Base-by-base conservation (phyloP, 2,329 filamentous ascomycete species). In the Sordariomycetes sp. region DNA sequence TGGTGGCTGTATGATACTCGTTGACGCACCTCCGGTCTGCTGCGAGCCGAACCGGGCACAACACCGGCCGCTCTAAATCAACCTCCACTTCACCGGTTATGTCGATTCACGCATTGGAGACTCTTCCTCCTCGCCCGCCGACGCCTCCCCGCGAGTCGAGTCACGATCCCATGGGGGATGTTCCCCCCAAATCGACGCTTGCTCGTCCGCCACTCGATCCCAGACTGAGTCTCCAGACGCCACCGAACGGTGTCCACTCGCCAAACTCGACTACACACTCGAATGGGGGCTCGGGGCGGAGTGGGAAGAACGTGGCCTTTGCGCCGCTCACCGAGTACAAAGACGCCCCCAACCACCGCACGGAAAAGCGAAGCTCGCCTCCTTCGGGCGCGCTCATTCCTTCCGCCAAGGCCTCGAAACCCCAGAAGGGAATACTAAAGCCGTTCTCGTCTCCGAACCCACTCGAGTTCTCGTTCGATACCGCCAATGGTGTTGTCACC, bases 341-440 rank as follows among this genome's bases (percentile, higher is more conserved):
- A 62, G 79, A 82, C 15, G 68, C 79, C 2, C 74, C 77, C 0
- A 67, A 73, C 10, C 78, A 76, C 60, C 68, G 74, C 59, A 67
- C 68, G 17, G 67, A 67, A 59, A 72, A 68, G 28, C 62, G 65
- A 45, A 63, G 66, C 61, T 69, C 52, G 10, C 52, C 69, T 59
- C 66, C 72, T 35, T 71, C 75, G 50, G 70, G 76, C 36, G 59
- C 72, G 58, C 67, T 76, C 59, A 64, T 67, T 59, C 63, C 73
- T 61, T 66, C 74, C 59, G 66, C 73, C 58, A 59, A 68, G 59
- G 61, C 70, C 59, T 65, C 72, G 7, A 77, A 72, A 60, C 79
- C 80, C 8, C 68, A 78, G 61, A 83, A 82, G 64, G 77, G 80
- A 3, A 99, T 99, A 56, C 78, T 99, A 59, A 99, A 99, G 68